These are phyloP conservation scores for Malus hybrid DNA, from an alignment of 331 rosid genomes.

Conservation along the genomic window DNA sequence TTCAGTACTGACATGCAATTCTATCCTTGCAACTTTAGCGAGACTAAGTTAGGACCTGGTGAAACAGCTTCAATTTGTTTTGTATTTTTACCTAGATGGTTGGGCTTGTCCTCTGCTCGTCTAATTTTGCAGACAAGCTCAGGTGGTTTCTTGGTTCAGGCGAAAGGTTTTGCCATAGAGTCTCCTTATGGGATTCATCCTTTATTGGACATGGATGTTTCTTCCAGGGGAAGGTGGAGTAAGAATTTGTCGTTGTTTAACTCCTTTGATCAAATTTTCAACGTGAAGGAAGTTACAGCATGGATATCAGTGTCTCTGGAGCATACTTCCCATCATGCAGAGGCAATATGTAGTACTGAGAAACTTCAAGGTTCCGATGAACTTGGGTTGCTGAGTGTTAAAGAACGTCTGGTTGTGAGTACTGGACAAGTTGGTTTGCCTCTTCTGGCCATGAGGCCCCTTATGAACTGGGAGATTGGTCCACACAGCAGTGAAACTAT, in stretches of 20 bases:
- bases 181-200: slow-evolving; percentile 83
- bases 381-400: slow-evolving; percentile 29
- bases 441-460: slow-evolving; percentile 57
- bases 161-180: slow-evolving; percentile 68
- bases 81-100: slow-evolving; percentile 67
- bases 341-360: slow-evolving; percentile 59
- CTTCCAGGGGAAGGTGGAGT: slow-evolving; percentile 72
- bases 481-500: slow-evolving; percentile 63
- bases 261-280: slow-evolving; percentile 72
- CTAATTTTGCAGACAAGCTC: slow-evolving; percentile 83
- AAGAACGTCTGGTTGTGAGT: slow-evolving; percentile 60
- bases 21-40: slow-evolving; percentile 85
- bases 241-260: slow-evolving; percentile 65
- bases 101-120: slow-evolving; percentile 72
- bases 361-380: slow-evolving; percentile 41
- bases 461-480: slow-evolving; percentile 73
- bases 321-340: slow-evolving; percentile 48
- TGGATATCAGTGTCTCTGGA: slow-evolving; percentile 62
- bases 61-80: slow-evolving; percentile 63
- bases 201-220: slow-evolving; percentile 39
- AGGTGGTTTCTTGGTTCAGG: slow-evolving; percentile 85
- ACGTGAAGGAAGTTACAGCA: slow-evolving; percentile 67
- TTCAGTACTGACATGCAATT: slow-evolving; percentile 83
- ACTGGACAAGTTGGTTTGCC: slow-evolving; percentile 56
- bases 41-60: slow-evolving; percentile 65